Evolutionary conservation across 495 filamentous ascomycete genomes (phyloP), one percentile per base, ranked within the genome.

Genomic region (Talaromyces ruber): DNA sequence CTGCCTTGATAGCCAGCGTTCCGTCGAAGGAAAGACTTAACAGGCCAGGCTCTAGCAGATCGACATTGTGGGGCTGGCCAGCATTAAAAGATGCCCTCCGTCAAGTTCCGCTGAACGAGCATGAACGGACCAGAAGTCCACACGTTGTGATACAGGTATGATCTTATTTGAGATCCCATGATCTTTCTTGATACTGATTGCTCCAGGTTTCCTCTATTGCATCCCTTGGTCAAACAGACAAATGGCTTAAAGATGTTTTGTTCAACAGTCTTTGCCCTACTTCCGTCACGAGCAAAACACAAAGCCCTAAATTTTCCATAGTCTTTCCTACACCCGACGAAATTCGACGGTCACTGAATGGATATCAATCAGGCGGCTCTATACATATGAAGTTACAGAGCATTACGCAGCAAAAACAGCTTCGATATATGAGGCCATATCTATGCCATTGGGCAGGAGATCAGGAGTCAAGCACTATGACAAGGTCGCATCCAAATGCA

Each of bases 381-480:
- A 94, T 97, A 61, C 93, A 96, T 64, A 89, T 85, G 71, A 92
- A 89, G 63, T 85, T 83, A 5, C 81, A 89, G 63, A 88, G 84
- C 2, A 66, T 80, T 2, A 71, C 84, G 4, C 91, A 96, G 61
- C 71, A 77, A 47, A 91, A 88, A 63, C 93, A 96, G 70, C 77
- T 96, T 0, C 76, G 79, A 52, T 94, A 92, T 63, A 67, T 97
- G 58, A 77, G 75, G 34, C 90, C 88, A 0, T 70, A 90, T 30
- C 72, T 96, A 14, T 84, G 80, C 28, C 87, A 91, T 63, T 95
- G 91, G 90, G 83, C 85, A 8, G 76, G 79, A 3, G 75, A 82
- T 55, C 61, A 62, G 30, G 55, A 53, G 1, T 22, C 53, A 39
- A 18, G 39, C 12, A n/a, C 37, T 29, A 25, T n/a, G 4, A 30